Evolutionary conservation across 768 basidiomycete species (phyloP).

Genomic region (Suillus cothurnatus): DNA sequence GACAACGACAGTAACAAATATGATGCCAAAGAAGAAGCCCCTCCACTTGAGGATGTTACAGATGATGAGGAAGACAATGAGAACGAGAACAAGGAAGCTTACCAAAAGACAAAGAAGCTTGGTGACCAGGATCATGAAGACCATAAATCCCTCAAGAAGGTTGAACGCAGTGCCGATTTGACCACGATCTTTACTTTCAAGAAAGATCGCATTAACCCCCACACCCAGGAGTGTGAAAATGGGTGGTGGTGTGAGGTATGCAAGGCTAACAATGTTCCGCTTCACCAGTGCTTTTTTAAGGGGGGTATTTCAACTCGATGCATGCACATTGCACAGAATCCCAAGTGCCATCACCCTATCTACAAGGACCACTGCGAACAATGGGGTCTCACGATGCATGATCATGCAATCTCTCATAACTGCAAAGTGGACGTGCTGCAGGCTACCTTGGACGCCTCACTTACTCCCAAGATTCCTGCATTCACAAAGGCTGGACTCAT

Average conservation of each 20-base stretch:
- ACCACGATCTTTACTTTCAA: not conserved
- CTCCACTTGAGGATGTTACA: not conserved
- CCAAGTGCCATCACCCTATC: not conserved
- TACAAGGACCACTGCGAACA: not conserved
- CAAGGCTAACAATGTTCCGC: not conserved
- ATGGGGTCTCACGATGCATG: not conserved
- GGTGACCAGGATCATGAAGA: not conserved
- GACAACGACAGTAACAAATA: no score
- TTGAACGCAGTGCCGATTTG: not conserved
- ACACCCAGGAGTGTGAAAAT: not conserved
- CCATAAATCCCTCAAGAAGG: not conserved
- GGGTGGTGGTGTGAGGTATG: constrained; percentile 1
- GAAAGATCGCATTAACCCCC: not conserved
- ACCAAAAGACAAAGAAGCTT: not conserved
- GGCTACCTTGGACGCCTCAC: not conserved
- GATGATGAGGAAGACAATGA: not conserved
- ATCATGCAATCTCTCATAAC: not conserved
- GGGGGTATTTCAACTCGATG: not conserved
- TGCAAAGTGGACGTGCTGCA: not conserved
- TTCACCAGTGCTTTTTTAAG: not conserved
- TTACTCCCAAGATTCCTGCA: not conserved
- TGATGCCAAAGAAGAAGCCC: not conserved
- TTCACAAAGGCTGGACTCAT: not conserved
- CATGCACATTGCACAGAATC: not conserved
- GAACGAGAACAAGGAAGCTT: not conserved